Evolutionary conservation across 768 basidiomycete species (phyloP), one percentile per base, ranked within the genome.

Genomic region (Phaeotremella skinneri): DNA sequence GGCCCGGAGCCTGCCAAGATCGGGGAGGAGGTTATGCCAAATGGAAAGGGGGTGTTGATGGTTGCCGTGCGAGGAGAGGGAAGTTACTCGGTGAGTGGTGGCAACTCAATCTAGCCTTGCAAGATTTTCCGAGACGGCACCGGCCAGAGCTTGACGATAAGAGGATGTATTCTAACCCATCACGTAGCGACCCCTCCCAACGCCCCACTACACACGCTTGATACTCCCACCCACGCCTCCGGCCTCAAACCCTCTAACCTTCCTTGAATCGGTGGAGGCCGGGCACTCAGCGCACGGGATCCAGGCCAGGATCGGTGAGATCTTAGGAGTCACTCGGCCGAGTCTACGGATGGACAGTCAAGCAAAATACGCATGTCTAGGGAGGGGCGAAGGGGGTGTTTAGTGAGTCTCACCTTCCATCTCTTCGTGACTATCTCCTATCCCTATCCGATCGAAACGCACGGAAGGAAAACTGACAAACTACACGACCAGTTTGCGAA

Each of bases 321-420:
- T 86, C 3, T 80, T 97, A 25, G 82, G 82, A 1, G 82, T 96
- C 55, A 84, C 85, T 17, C 79, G 82, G 1, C 73, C 82, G 0
- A 85, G 89, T 7, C 80, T 85, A 16, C 82, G 90, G 20, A 96
- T 98, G 92, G 94, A 98, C 75, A 90, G 88, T 73, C 93, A 97
- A 76, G 91, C 92, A 1, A 99, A 98, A 78, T 98, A 98, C 66
- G 85, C 87, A 29, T 85, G 86, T 69, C 83, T 98, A 14, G 85
- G 86, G 3, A 80, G 93, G 41, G 91, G 93, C 0, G 88, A 94
- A 55, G 92, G 91, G 0, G 86, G 75, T 60, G 72, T 70, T 17
- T 76, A 76, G 75, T 76, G 51, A 66, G 75, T 66, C 17, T 34
- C 37, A 6, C 6, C 32, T 26, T 16, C 27, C 17, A 16, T 31